phyloP scores from a whole-genome alignment of 2,329 filamentous ascomycete species.

The Xylogone sp. region DNA sequence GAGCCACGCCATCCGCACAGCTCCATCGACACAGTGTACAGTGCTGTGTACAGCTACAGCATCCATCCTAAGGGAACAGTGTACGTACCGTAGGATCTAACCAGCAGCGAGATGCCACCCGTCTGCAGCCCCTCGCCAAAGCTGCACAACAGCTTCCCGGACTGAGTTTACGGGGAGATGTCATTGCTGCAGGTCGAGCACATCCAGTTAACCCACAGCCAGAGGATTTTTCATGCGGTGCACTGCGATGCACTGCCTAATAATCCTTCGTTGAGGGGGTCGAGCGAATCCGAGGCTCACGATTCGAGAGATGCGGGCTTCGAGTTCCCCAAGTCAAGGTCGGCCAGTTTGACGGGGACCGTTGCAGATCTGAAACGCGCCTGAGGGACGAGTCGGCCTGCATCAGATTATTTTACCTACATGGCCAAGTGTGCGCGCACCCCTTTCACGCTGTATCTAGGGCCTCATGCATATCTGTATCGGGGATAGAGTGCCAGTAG shows the following conservation, averaged over 20 bases:
- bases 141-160: too few species aligned
- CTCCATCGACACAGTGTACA: too few species aligned
- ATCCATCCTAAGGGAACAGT: too few species aligned
- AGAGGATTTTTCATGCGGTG: neutral
- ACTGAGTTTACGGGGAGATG: neutral
- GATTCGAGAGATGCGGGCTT: neutral
- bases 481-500: neutral
- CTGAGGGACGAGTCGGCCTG: conserved; percentile 21
- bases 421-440: neutral
- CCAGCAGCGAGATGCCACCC: too few species aligned
- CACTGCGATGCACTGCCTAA: neutral
- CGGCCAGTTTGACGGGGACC: conserved; percentile 5
- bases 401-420: conserved; percentile 10
- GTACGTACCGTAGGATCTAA: too few species aligned
- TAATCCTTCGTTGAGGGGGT: neutral
- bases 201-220: neutral
- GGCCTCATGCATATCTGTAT: neutral
- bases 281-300: neutral
- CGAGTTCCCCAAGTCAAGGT: conserved; percentile 1
- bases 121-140: too few species aligned
- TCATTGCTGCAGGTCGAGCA: neutral
- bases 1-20: too few species aligned
- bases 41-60: too few species aligned
- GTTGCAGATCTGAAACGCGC: conserved; percentile 18
- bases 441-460: neutral